Base-by-base conservation (phyloP, 2,329 filamentous ascomycete genomes). In the Thelonectria rubi region DNA sequence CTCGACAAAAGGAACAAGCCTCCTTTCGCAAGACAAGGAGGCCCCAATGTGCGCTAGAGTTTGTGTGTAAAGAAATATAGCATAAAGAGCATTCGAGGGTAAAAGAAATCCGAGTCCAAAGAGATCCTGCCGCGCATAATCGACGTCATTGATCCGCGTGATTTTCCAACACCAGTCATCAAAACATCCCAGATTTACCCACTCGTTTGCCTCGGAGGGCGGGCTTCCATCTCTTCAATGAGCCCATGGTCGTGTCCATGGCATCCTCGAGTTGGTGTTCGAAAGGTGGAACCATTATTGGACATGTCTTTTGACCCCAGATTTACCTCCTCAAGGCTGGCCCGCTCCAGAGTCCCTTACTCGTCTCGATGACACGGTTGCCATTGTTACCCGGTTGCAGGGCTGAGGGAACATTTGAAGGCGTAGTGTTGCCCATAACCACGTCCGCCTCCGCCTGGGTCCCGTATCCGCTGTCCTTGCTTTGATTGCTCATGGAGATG, bases 341-440 rank as follows among this genome's bases (percentile, higher is more conserved):
- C 8, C 73, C 76, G 46, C 76, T 84, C 88, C 88, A 90, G 58
- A 90, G 75, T 2, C 87, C 87, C 68, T 86, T 88, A 37, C 84
- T 87, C 26, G 86, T 88, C 75, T 89, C 86, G n/a, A 87, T 77
- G 14, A 88, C 80, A 66, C 81, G 82, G 74, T 87, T 87, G 49
- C 78, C 82, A 65, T 80, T 77, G 62, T 80, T 82, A 17, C 86
- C 86, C 0, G 85, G 85, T 65, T 84, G 80, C 72, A 88, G 73
- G 61, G 80, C 82, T 50, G 82, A 74, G 7, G 86, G 86, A 21
- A 87, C 62, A 64, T 54, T 21, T 71, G 53, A 37, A 12, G 63
- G 15, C 73, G 72, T 18, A 18, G 79, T 80, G 49, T 83, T 82
- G 6, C 77, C 77, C 84, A 86, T 86, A 18, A 76, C 74, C 3